phyloP scores from a whole-genome alignment of 1,284 basidiomycete genomes.

The Mycena sp. region DNA sequence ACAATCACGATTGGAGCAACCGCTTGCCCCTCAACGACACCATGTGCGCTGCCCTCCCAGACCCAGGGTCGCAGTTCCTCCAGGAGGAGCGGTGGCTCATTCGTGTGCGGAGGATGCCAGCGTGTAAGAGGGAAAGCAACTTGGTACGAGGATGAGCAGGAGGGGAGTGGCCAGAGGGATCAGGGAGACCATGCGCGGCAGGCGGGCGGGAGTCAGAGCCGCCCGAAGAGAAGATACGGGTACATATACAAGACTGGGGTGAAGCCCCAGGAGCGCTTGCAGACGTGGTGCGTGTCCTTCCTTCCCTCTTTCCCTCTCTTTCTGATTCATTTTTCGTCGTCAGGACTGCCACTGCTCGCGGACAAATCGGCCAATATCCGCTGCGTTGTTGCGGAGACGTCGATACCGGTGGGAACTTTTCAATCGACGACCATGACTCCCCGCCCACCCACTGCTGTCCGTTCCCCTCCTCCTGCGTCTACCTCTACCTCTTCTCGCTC shows the following conservation, averaged over 20 bases:
- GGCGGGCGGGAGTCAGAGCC: no score
- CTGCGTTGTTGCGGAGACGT: background rate
- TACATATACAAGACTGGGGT: no score
- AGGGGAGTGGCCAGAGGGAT: no score
- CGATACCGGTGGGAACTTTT: background rate
- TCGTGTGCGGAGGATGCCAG: no score
- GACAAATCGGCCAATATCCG: background rate
- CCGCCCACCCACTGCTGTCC: background rate
- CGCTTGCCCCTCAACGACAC: no score
- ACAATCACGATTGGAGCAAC: background rate
- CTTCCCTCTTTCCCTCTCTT: background rate
- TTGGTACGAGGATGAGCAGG: no score
- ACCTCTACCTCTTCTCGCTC: background rate
- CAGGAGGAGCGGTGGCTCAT: no score
- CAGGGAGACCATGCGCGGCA: no score
- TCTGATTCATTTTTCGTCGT: background rate
- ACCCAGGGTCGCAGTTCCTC: no score
- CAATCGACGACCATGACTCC: background rate
- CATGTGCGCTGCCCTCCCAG: no score
- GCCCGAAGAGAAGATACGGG: background rate
- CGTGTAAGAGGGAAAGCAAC: no score
- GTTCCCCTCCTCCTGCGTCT: background rate
- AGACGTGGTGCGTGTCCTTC: background rate
- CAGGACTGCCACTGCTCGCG: background rate
- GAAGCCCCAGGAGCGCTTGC: background rate